Evolutionary conservation across 208 protist species (phyloP), one percentile per base, ranked within the genome.

Genomic region (Trypanosoma rangeli): DNA sequence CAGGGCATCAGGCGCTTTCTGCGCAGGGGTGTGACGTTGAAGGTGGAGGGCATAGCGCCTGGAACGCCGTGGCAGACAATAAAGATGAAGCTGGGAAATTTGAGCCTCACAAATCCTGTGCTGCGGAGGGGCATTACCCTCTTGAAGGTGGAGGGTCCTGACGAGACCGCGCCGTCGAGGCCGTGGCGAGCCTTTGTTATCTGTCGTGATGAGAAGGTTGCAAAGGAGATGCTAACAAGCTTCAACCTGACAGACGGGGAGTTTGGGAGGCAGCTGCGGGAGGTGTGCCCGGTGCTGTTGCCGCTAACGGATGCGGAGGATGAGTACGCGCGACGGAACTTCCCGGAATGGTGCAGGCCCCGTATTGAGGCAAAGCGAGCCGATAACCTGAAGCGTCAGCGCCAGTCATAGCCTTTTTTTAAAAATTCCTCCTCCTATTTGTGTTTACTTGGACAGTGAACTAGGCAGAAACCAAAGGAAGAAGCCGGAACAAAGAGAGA

Each of bases 71-170:
- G 77, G 77, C 58, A 59, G 39, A 68, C 63, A 37, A 48, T 82
- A 1, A 82, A 82, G 56, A 65, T 68, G 67, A 69, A 68, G 50
- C 67, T 82, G 0, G 77, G 77, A 7, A 69, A 78, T 20, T 54
- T 82, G 28, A 55, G 49, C 62, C 0, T 68, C 44, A 39, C 63
- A 1, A 70, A 73, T 58, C 42, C 64, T 0, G 49, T 26, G 0
- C 37, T 78, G 35, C 66, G 61, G 28, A 61, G 66, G 22, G 54
- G 67, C 22, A 72, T 82, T 26, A 68, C 57, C 5, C 72, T 82
- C 31, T 26, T 78, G 37, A 69, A 74, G 39, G 65, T 82, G 37
- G 65, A 72, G 28, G 76, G 75, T 16, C 39, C 49, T 0, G 56
- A 54, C 35, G 26, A 54, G 26, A 26, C 26, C 7, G 63, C 53